These are phyloP conservation scores for Diaporthe batatas DNA, from an alignment of 2,329 filamentous ascomycete genomes.

Conservation along the genomic window DNA sequence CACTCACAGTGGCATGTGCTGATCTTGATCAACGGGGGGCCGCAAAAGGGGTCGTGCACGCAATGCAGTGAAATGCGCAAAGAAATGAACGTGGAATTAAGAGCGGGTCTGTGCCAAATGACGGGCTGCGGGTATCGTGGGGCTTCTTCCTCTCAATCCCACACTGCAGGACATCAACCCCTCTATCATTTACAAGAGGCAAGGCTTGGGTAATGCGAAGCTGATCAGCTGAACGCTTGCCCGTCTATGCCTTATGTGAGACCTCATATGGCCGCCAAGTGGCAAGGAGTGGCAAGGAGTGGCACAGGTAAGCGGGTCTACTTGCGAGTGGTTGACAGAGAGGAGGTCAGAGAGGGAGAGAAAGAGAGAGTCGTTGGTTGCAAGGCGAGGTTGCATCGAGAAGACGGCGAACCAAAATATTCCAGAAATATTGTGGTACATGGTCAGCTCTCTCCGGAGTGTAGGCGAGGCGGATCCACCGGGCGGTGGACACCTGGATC, in stretches of 20 bases:
- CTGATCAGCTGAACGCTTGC: background rate
- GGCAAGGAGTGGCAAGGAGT: background rate
- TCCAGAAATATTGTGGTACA: background rate
- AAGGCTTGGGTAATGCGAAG: background rate
- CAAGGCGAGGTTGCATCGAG: background rate
- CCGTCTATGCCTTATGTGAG: background rate
- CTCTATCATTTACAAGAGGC: constrained; percentile 1
- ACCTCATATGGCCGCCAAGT: background rate
- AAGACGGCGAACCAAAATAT: constrained; percentile 18
- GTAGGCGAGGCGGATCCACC: constrained; percentile 25
- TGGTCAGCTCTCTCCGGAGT: constrained; percentile 19
- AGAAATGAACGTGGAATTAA: constrained; percentile 41
- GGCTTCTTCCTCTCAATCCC: constrained; percentile 25
- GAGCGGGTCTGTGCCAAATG: constrained; percentile 42
- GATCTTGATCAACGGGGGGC: constrained; percentile 30
- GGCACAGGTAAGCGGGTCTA: background rate
- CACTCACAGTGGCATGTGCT: constrained; percentile 3
- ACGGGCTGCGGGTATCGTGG: constrained; percentile 31
- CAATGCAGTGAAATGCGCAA: constrained; percentile 20
- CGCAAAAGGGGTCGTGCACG: constrained; percentile 38
- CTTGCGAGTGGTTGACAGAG: background rate
- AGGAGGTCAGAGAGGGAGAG: too few species aligned
- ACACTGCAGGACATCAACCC: constrained; percentile 25
- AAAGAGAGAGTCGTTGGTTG: background rate
- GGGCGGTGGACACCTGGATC: background rate